These are phyloP conservation scores for Kwoniella bestiolae DNA, from an alignment of 768 basidiomycete genomes.

Conservation along the genomic window DNA sequence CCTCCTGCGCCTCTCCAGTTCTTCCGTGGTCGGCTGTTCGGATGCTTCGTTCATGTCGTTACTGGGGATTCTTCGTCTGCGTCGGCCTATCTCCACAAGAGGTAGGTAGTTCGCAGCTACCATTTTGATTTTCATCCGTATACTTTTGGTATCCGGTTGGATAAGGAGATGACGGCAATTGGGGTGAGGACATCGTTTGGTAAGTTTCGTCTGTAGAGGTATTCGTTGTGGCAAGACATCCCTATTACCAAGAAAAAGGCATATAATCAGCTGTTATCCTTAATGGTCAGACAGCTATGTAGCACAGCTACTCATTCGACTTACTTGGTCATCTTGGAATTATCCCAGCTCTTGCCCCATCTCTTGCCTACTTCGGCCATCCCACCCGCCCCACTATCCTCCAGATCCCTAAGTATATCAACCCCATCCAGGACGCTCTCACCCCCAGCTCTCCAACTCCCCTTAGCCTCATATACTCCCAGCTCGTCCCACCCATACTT, in stretches of 20 bases:
- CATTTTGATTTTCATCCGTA: slow-evolving; percentile 95
- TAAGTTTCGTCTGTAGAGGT: slow-evolving; percentile 88
- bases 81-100: slow-evolving; percentile 67
- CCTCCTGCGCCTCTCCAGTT: slow-evolving; percentile 30
- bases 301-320: too few relatives aligned
- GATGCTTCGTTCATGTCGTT: not conserved
- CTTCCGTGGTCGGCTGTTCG: slow-evolving; percentile 3
- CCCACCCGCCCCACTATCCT: slow-evolving; percentile 55
- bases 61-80: slow-evolving; percentile 25
- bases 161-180: slow-evolving; percentile 94
- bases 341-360: slow-evolving; percentile 77
- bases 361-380: slow-evolving; percentile 66
- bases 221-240: slow-evolving; percentile 84
- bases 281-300: not conserved
- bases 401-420: slow-evolving; percentile 70
- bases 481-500: slow-evolving; percentile 51
- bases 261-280: too few relatives aligned
- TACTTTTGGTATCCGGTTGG: slow-evolving; percentile 96
- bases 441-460: slow-evolving; percentile 40
- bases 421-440: slow-evolving; percentile 62
- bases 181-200: slow-evolving; percentile 81
- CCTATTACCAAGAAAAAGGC: too few relatives aligned
- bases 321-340: slow-evolving; percentile 17
- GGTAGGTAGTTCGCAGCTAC: slow-evolving; percentile 95
- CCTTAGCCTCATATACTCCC: slow-evolving; percentile 41